phyloP scores from a whole-genome alignment of 164 flowering plant species.

The Houttuynia cordata region DNA sequence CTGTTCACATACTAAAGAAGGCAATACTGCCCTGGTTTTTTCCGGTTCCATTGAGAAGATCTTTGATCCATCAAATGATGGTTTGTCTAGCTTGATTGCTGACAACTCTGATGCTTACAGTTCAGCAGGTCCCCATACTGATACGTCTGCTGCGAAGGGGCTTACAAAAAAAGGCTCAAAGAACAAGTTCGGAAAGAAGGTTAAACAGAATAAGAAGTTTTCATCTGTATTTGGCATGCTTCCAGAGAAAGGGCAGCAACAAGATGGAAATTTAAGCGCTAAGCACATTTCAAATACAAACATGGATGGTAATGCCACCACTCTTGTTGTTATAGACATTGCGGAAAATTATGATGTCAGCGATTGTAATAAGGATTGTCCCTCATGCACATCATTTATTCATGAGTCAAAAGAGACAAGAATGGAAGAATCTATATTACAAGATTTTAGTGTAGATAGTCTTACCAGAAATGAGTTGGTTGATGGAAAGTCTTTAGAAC shows the following conservation, averaged over 20 bases:
- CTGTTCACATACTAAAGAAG: conserved; percentile 9
- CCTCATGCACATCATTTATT: conserved; percentile 5
- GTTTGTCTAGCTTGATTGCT: conserved; percentile 14
- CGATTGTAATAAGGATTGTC: neutral
- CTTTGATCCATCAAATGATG: conserved; percentile 5
- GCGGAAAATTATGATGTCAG: neutral
- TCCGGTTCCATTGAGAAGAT: conserved; percentile 9
- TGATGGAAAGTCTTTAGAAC: neutral
- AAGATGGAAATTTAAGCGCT: conserved; percentile 16
- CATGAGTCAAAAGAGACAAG: conserved; percentile 12
- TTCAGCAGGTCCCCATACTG: conserved; percentile 11
- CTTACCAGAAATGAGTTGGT: neutral
- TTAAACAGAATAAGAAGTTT: conserved; percentile 22
- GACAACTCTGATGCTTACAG: conserved; percentile 10
- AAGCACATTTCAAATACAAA: conserved; percentile 5
- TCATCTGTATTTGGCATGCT: conserved; percentile 8
- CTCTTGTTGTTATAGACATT: conserved; percentile 7
- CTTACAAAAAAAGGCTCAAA: conserved; percentile 17
- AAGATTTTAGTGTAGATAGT: conserved; percentile 8
- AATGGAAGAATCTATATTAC: conserved; percentile 10
- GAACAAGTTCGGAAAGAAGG: conserved; percentile 30
- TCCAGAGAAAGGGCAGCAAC: conserved; percentile 13
- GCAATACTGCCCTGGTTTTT: conserved; percentile 14
- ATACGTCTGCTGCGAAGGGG: conserved; percentile 14
- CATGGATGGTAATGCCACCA: neutral